These are phyloP conservation scores for Parathielavia hyrcaniae DNA, from an alignment of 495 filamentous ascomycete genomes.

Conservation along the genomic window DNA sequence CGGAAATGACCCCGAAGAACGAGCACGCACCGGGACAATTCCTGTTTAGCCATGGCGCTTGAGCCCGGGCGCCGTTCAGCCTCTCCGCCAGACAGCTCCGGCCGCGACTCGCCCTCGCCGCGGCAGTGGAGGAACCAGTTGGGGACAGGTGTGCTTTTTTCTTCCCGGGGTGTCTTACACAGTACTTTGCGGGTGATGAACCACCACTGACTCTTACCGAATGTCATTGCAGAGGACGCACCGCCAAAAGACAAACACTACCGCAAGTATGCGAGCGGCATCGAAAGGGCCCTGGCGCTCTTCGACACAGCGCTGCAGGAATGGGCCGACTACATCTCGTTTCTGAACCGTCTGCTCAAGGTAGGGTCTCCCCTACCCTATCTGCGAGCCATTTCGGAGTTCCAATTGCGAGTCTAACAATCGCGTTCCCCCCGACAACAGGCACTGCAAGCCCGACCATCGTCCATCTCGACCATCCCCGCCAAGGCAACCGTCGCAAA, in stretches of 20 bases:
- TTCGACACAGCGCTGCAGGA: slow-evolving; percentile 94
- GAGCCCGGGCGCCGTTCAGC: slow-evolving; percentile 62
- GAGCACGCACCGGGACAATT: slow-evolving; percentile 17
- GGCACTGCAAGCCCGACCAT: slow-evolving; percentile 82
- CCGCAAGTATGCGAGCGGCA: slow-evolving; percentile 79
- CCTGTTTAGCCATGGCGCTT: slow-evolving; percentile 55
- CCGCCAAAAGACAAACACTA: slow-evolving; percentile 83
- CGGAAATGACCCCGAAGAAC: slow-evolving; percentile 26
- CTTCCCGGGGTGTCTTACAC: background rate
- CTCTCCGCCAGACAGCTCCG: slow-evolving; percentile 74
- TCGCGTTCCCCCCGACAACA: slow-evolving; percentile 31
- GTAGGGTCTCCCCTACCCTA: slow-evolving; percentile 38
- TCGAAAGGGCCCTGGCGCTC: slow-evolving; percentile 80
- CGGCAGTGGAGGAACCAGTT: slow-evolving; percentile 54
- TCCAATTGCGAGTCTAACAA: slow-evolving; percentile 16
- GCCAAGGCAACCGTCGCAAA: slow-evolving; percentile 80
- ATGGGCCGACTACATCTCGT: slow-evolving; percentile 99
- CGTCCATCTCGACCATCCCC: slow-evolving; percentile 64
- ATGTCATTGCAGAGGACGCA: slow-evolving; percentile 48
- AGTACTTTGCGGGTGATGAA: slow-evolving; percentile 10
- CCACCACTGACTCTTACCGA: background rate
- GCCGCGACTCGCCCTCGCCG: slow-evolving; percentile 61
- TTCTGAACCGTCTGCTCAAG: slow-evolving; percentile 85
- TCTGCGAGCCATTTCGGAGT: background rate
- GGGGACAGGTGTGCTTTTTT: slow-evolving; percentile 39